Conservation (phyloP, 495 filamentous ascomycete species). For the Aspergillus biplanus region DNA sequence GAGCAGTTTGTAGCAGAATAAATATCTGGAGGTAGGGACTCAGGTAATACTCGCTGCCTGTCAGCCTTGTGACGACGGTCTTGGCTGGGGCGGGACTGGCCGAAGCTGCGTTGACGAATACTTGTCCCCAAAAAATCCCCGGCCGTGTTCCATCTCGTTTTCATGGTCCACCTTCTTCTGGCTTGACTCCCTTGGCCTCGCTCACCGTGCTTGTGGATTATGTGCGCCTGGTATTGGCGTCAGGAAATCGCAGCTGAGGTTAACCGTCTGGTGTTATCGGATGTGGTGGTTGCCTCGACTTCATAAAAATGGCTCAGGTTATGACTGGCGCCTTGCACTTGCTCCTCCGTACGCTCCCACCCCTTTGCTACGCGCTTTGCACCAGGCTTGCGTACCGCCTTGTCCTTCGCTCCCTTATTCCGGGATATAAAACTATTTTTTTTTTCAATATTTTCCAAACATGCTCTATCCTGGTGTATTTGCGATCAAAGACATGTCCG, state of each 20-base stretch:
- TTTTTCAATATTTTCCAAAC: not conserved
- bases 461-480: not conserved
- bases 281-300: slow-evolving; percentile 30
- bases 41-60: not conserved
- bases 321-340: slow-evolving; percentile 43
- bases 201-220: slow-evolving; percentile 31
- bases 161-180: not conserved
- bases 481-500: not conserved
- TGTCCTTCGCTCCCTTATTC: too few species aligned
- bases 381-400: too few species aligned
- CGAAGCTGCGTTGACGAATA: slow-evolving; percentile 9
- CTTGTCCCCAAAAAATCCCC: slow-evolving; percentile 11
- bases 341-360: slow-evolving; percentile 42
- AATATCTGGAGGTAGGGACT: not conserved
- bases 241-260: slow-evolving; percentile 36
- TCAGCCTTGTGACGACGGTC: slow-evolving; percentile 17
- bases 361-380: not conserved
- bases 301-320: slow-evolving; percentile 44
- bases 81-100: slow-evolving; percentile 17
- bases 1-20: not conserved
- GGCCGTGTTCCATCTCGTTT: slow-evolving; percentile 7
- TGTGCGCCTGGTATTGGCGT: slow-evolving; percentile 37
- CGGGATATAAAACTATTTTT: too few species aligned
- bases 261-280: slow-evolving; percentile 37
- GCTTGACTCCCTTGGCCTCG: slow-evolving; percentile 11